Conservation (phyloP, 306 rosid genomes). For the Mucuna pruriens region DNA sequence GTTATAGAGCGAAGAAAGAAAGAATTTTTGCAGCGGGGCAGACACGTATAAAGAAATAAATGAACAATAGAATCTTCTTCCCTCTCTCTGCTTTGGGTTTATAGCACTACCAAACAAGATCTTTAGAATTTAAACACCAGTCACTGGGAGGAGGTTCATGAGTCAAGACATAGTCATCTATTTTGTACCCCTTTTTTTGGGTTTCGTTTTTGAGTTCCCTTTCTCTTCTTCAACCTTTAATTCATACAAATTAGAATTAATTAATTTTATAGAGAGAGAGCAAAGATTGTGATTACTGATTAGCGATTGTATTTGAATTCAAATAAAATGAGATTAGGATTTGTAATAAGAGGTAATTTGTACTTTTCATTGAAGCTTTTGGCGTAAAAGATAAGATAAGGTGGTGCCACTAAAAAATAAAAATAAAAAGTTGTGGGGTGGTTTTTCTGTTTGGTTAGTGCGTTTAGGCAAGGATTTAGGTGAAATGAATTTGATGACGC, state of each 20-base stretch:
- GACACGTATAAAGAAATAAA: slow-evolving; percentile 1
- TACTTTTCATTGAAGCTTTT: background rate
- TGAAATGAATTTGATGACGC: slow-evolving; percentile 1
- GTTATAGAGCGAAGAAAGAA: slow-evolving; percentile 19
- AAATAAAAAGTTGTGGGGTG: background rate
- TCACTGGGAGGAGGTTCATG: background rate
- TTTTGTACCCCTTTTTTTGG: background rate
- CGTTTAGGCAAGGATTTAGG: slow-evolving; percentile 9
- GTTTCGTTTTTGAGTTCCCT: background rate
- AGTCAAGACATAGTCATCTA: background rate
- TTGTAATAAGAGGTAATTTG: background rate
- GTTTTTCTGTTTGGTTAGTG: background rate
- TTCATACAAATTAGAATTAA: background rate
- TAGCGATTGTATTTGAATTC: background rate
- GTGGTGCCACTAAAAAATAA: background rate
- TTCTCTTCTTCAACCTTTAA: background rate
- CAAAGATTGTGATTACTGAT: background rate
- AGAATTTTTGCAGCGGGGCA: background rate
- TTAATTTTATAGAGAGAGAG: background rate
- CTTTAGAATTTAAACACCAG: slow-evolving; percentile 6
- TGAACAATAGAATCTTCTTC: slow-evolving; percentile 4
- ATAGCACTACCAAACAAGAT: slow-evolving; percentile 38
- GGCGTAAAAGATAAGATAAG: background rate
- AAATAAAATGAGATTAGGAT: background rate
- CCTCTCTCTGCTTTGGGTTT: slow-evolving; percentile 14